A percentile compares a stretch with the other conserved stretches of the same genome.
phyloP scores from a whole-genome alignment of 768 basidiomycete species.

The Boletus reticulatus region DNA sequence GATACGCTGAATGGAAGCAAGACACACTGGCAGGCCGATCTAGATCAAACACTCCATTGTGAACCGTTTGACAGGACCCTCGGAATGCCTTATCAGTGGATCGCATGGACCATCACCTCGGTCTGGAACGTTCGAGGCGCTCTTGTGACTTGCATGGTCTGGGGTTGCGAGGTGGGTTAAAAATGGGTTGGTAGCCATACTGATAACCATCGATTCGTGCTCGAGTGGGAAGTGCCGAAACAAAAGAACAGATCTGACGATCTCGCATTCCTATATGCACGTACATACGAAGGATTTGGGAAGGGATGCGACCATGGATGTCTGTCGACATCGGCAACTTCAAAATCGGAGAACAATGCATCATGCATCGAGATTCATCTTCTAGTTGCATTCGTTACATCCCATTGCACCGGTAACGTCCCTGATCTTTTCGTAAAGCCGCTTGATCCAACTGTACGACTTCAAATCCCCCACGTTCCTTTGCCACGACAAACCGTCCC shows the following conservation, averaged over 20 bases:
- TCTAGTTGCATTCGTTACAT: not conserved
- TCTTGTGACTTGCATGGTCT: not conserved
- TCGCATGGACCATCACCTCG: not conserved
- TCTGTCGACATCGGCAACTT: not conserved
- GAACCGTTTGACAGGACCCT: not conserved
- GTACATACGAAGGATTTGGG: no score
- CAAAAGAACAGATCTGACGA: slow-evolving; percentile 1
- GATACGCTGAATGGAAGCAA: not conserved
- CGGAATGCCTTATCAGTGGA: not conserved
- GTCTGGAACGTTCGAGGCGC: slow-evolving; percentile 8
- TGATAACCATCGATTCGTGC: not conserved
- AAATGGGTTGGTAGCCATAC: not conserved
- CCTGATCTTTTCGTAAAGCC: not conserved
- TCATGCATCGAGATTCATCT: not conserved
- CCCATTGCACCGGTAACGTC: not conserved
- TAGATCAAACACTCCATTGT: not conserved
- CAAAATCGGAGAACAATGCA: not conserved
- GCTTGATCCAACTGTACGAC: slow-evolving; percentile 22
- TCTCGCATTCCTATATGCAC: not conserved
- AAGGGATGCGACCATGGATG: not conserved
- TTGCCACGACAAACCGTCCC: slow-evolving; percentile 31
- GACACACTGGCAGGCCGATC: slow-evolving; percentile 1
- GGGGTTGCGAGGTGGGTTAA: not conserved
- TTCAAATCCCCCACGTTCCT: slow-evolving; percentile 25
- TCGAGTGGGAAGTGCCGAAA: not conserved